Evolutionary conservation across 805 yeast species (phyloP).

Genomic region (Cyberlindnera nakhonratchasimensis): DNA sequence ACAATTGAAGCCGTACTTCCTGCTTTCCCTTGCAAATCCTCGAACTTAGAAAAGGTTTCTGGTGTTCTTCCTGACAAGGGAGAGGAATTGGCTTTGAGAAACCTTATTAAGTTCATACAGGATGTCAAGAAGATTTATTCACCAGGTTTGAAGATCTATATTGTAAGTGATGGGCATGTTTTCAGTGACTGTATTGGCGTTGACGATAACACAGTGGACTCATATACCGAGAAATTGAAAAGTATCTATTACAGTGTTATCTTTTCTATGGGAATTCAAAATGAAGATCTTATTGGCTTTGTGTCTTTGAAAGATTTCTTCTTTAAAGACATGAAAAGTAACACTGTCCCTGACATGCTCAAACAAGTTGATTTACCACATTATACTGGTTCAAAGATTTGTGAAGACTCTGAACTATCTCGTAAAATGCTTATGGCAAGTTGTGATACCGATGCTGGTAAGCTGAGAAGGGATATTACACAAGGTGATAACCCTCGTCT

Average conservation of each 20-base stretch:
- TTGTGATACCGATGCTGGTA: conserved; percentile 55
- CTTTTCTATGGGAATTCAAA: conserved; percentile 24
- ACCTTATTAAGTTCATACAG: conserved; percentile 32
- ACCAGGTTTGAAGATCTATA: conserved; percentile 53
- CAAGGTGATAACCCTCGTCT: conserved; percentile 54
- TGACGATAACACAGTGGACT: conserved; percentile 50
- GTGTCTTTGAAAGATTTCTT: conserved; percentile 41
- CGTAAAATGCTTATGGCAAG: conserved; percentile 42
- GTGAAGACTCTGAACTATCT: conserved; percentile 35
- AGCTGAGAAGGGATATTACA: conserved; percentile 54
- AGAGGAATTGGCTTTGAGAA: conserved; percentile 40
- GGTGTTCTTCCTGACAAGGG: conserved; percentile 53
- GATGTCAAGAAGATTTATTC: conserved; percentile 41
- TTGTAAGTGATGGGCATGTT: conserved; percentile 64
- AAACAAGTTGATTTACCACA: conserved; percentile 31
- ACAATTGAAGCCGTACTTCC: conserved; percentile 57
- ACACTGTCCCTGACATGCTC: conserved; percentile 30
- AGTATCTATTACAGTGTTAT: conserved; percentile 34
- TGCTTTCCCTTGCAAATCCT: conserved; percentile 63
- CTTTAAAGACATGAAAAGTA: conserved; percentile 29
- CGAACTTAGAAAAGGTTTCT: conserved; percentile 49
- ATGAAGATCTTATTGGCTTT: conserved; percentile 35
- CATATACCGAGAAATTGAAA: conserved; percentile 43
- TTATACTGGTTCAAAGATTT: conserved; percentile 38
- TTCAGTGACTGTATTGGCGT: conserved; percentile 64